Conservation (phyloP, 139 green algal species). For the Astrephomene gubernaculifera region DNA sequence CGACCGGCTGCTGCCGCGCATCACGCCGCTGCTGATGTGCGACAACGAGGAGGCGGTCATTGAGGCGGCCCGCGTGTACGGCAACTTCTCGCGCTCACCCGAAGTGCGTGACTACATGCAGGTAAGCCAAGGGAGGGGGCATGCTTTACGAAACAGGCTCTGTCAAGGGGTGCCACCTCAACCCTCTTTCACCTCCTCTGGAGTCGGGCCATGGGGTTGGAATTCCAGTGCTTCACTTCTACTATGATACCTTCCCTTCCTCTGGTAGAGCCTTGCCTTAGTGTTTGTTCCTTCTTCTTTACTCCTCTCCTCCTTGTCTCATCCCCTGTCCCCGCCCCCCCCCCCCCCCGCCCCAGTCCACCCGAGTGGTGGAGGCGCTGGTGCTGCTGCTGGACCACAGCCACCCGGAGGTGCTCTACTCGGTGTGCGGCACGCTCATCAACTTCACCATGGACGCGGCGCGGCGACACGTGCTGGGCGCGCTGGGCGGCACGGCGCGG, state of each 20-base stretch:
- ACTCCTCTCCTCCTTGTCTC: background rate
- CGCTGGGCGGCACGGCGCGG: constrained; percentile 35
- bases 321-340: background rate
- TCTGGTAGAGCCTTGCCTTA: too few relatives aligned
- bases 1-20: constrained; percentile 44
- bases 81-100: constrained; percentile 61
- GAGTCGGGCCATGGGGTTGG: too few relatives aligned
- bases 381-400: constrained; percentile 65
- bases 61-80: constrained; percentile 63
- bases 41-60: constrained; percentile 67
- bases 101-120: constrained; percentile 56
- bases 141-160: too few relatives aligned
- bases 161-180: too few relatives aligned
- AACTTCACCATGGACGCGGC: constrained; percentile 59
- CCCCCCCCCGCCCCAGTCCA: background rate
- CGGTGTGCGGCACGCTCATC: constrained; percentile 60
- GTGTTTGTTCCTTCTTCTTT: too few relatives aligned
- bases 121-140: background rate
- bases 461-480: constrained; percentile 29
- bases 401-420: constrained; percentile 65
- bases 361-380: constrained; percentile 62
- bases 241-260: too few relatives aligned
- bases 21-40: constrained; percentile 65
- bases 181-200: too few relatives aligned
- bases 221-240: too few relatives aligned